Evolutionary conservation across 1,139 yeast genomes (phyloP), one percentile per base, ranked within the genome.

Genomic region (Hansenula sp.): DNA sequence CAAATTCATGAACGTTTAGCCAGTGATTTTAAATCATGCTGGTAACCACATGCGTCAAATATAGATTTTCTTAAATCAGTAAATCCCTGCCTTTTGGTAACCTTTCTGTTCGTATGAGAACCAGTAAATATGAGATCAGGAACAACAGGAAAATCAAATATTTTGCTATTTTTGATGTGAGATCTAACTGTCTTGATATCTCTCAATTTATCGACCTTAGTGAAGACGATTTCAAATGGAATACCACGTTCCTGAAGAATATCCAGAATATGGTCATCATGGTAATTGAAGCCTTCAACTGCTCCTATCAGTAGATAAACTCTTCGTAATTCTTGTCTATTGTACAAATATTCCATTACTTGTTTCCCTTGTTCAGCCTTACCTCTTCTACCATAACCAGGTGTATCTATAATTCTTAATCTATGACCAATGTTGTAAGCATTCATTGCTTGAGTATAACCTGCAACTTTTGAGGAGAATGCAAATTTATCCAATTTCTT

Each of bases 331-430:
- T 69, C 73, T 33, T 66, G 60, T 39, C 94, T 66, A 16, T 71
- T 64, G 20, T 62, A 59, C 10, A 88, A 61, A 53, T 87, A 88
- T 30, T 78, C 76, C 49, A 79, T 56, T 1, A 84, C 83, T 36
- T 82, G 69, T 39, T 73, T 63, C 1, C 96, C 96, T 56, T 88
- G 95, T 46, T 68, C 62, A n/a, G 55, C 57, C 20, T 70, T 70
- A 32, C 77, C 89, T 51, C 68, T 75, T 20, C 62, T 68, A 3
- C 97, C 97, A 56, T 88, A 88, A 0, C 97, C 97, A 0, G 97
- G 96, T 29, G 88, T 77, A 57, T 88, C 97, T 2, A 88, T 74
- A 8, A 88, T 55, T 43, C 88, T 65, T 36, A 88, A 66, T 44
- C 72, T 68, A 36, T 77, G 74, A 1, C 83, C 83, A 17, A 87